These are phyloP conservation scores for Atalantia buxifolia DNA, from an alignment of 345 rosid genomes.

Conservation along the genomic window DNA sequence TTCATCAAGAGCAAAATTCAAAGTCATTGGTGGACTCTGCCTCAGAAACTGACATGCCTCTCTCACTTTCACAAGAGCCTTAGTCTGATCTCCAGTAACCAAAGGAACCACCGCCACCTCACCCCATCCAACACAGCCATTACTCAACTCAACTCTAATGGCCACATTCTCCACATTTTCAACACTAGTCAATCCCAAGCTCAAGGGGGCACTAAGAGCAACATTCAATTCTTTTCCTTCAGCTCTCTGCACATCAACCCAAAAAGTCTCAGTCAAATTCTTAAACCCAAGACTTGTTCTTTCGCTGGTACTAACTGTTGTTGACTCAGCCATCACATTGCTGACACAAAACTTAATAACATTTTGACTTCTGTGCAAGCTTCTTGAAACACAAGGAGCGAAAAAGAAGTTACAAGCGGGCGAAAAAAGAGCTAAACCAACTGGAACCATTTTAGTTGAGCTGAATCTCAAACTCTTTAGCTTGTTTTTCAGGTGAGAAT, in stretches of 20 bases:
- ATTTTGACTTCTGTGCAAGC: background rate
- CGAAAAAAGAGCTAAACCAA: background rate
- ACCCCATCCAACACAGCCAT: constrained; percentile 86
- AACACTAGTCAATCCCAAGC: constrained; percentile 65
- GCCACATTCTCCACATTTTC: constrained; percentile 66
- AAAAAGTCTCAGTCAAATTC: constrained; percentile 54
- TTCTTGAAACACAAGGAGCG: background rate
- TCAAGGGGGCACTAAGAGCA: constrained; percentile 55
- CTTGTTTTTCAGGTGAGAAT: constrained; percentile 1
- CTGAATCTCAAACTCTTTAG: background rate
- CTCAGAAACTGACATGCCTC: constrained; percentile 58
- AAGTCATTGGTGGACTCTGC: constrained; percentile 36
- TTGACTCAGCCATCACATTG: background rate
- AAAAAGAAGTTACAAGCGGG: background rate
- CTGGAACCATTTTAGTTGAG: constrained; percentile 20
- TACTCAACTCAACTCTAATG: constrained; percentile 56
- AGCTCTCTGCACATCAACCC: constrained; percentile 56
- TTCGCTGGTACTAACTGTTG: background rate
- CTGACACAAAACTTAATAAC: background rate
- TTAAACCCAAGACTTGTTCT: constrained; percentile 38
- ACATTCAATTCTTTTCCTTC: constrained; percentile 66
- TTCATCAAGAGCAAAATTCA: constrained; percentile 39
- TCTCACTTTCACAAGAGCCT: constrained; percentile 54
- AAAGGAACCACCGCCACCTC: constrained; percentile 76
- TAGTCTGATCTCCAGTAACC: constrained; percentile 72